Base-by-base conservation (phyloP, 768 basidiomycete species). In the Termitomyces sp. region DNA sequence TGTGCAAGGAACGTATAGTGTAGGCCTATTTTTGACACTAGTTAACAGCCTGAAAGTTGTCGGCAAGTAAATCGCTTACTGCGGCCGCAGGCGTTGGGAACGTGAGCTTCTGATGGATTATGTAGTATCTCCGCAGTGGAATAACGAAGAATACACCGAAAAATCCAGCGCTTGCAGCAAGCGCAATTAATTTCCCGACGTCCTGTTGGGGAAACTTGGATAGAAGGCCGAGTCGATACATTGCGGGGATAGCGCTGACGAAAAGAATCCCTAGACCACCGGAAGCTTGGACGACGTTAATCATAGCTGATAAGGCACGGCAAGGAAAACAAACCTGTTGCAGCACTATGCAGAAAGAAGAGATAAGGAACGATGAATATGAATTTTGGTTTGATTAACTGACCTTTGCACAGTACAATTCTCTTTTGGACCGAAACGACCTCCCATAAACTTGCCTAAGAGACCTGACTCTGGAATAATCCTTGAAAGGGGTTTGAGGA, bases 141-240 rank as follows among this genome's bases (percentile, higher is more conserved):
- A 87, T 82, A 56, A 83, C 83, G 75, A 88, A 88, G 70, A 86
- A 84, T 9, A 86, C 79, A 49, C 83, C 84, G 61, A 83, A 86
- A 74, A 85, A 83, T 41, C 79, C 80, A 50, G 80, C 76, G 61
- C 77, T 79, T 13, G 77, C 69, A 9, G 82, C 82, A 43, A 87
- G 74, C 1, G 82, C 79, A 61, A 86, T 82, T 18, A 87, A 71
- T 50, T 75, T 78, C 3, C 83, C 85, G 50, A 82, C 73, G 58
- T 87, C 85, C 32, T 82, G 62, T 47, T 75, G 57, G 4, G 85
- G 84, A 7, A 73, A 61, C 9, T 67, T 67, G 14, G 77, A 75
- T 26, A 85, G 70, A 8, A 85, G 76, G 20, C 76, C 63, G 5
- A 86, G 77, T 26, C 80, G 79, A 61, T 84, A 85, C 70, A 86